Evolutionary conservation across 306 rosid species (phyloP).

Genomic region (Hippophae rhamnoides): DNA sequence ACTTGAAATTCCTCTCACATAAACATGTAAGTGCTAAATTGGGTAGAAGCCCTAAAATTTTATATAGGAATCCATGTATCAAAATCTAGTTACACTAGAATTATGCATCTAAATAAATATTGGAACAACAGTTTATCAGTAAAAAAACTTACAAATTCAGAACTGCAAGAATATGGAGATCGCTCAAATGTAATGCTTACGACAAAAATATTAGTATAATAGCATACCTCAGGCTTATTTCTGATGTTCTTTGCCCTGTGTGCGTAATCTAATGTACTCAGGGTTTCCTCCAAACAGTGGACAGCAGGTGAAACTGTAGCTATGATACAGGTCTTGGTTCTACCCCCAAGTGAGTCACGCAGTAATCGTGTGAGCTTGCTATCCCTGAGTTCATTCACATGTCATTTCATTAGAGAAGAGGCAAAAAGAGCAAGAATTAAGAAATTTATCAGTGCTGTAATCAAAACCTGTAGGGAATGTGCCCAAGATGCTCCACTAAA

Average conservation of each 20-base stretch:
- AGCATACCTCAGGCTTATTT: slow-evolving; percentile 92
- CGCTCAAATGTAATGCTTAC: not conserved
- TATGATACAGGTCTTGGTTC: slow-evolving; percentile 97
- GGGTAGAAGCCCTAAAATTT: no score
- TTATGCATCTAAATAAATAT: no score
- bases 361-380: slow-evolving; percentile 93
- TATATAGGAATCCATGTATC: no score
- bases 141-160: no score
- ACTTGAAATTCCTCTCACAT: no score
- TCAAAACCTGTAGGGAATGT: slow-evolving; percentile 78
- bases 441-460: not conserved
- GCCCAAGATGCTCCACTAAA: slow-evolving; percentile 96
- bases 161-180: no score
- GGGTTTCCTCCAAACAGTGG: slow-evolving; percentile 90
- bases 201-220: not conserved
- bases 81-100: no score
- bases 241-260: slow-evolving; percentile 85
- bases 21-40: no score
- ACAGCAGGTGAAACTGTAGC: slow-evolving; percentile 99
- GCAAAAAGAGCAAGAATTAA: not conserved
- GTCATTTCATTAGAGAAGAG: slow-evolving; percentile 8
- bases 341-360: slow-evolving; percentile 97
- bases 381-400: slow-evolving; percentile 47
- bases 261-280: slow-evolving; percentile 93
- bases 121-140: no score